A percentile compares a stretch with the other conserved stretches of the same genome.
These are phyloP conservation scores for Sutorius eximius DNA, from an alignment of 1,284 basidiomycete species.

Conservation along the genomic window DNA sequence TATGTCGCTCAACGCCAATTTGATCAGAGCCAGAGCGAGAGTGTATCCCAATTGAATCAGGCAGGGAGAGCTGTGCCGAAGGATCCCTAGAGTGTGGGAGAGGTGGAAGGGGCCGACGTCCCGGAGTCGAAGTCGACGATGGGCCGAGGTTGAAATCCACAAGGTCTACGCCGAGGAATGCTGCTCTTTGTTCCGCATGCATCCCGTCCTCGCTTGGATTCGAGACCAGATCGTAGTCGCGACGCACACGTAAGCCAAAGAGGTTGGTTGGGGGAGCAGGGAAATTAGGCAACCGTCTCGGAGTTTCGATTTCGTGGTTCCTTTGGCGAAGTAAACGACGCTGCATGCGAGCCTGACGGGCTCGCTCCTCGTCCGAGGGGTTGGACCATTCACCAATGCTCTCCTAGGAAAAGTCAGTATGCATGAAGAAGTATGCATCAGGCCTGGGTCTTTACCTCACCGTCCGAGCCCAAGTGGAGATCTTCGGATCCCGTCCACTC, in stretches of 20 bases:
- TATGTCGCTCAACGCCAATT: constrained; percentile 13
- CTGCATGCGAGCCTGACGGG: constrained; percentile 62
- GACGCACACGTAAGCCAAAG: constrained; percentile 36
- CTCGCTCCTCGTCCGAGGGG: constrained; percentile 81
- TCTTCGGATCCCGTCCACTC: constrained; percentile 85
- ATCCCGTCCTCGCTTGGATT: constrained; percentile 77
- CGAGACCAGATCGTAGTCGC: constrained; percentile 71
- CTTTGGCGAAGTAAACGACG: constrained; percentile 56
- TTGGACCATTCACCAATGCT: constrained; percentile 88
- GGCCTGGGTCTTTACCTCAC: constrained; percentile 47
- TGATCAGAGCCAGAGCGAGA: constrained; percentile 53
- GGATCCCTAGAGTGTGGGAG: constrained; percentile 63
- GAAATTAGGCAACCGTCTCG: constrained; percentile 74
- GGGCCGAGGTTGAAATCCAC: constrained; percentile 36
- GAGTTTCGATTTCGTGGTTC: constrained; percentile 48
- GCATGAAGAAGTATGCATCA: constrained; percentile 3
- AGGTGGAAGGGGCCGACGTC: constrained; percentile 53
- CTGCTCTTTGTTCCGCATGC: constrained; percentile 37
- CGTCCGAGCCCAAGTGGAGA: constrained; percentile 53
- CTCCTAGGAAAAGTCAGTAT: constrained; percentile 40
- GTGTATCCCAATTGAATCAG: constrained; percentile 64
- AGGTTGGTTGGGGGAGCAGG: constrained; percentile 65
- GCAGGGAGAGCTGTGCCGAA: constrained; percentile 58
- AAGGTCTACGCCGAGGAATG: constrained; percentile 46
- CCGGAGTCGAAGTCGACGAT: constrained; percentile 37